Percentiles rank a stretch among this genome's conserved stretches.
phyloP scores from a whole-genome alignment of 2,329 filamentous ascomycete species.

The Xylaria sp. region DNA sequence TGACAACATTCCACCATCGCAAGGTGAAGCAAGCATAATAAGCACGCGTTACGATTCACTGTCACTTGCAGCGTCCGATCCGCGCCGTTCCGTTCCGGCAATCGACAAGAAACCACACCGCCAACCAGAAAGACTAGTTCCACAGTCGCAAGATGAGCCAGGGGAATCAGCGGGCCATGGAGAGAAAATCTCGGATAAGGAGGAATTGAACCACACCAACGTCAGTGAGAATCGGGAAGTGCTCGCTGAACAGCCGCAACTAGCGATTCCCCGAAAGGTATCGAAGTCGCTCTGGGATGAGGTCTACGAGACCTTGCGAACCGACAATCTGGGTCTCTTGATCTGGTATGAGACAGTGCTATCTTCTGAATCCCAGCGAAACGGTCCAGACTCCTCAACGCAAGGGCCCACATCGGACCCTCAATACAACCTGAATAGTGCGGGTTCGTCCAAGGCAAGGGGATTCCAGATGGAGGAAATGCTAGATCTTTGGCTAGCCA shows the following conservation, averaged over 20 bases:
- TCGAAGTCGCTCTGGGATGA: not conserved
- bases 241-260: not conserved
- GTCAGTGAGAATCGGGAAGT: not conserved
- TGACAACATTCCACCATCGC: not conserved
- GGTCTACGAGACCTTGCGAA: not conserved
- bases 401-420: not conserved
- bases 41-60: not conserved
- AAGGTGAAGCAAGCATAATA: not conserved
- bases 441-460: not conserved
- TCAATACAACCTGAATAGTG: not conserved
- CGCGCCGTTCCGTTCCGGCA: not conserved
- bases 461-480: not conserved
- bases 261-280: not conserved
- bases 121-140: not conserved
- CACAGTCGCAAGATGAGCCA: not conserved
- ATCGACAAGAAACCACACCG: not conserved
- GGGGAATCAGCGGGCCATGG: not conserved
- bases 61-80: not conserved
- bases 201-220: not conserved
- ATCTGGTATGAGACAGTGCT: not conserved
- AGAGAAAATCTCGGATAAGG: not conserved
- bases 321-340: not conserved
- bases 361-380: not conserved
- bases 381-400: not conserved
- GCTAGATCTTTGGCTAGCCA: not conserved